These are phyloP conservation scores for Pythium brachiatum DNA, from an alignment of 352 stramenopile genomes.

Conservation along the genomic window DNA sequence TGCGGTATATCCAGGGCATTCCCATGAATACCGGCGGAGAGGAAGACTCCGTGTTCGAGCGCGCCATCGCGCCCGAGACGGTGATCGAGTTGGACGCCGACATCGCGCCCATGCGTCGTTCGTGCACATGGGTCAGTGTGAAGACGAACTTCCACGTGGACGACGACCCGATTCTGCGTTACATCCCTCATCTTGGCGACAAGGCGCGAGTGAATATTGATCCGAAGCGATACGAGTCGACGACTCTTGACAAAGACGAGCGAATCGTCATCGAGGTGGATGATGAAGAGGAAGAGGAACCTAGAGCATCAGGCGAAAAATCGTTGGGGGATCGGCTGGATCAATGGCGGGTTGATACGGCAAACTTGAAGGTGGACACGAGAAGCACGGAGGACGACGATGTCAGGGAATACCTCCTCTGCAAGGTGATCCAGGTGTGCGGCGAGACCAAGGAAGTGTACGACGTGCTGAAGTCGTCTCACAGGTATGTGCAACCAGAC, in stretches of 20 bases:
- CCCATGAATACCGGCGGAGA: neutral
- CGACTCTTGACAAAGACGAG: slow-evolving; percentile 55
- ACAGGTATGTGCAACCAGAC: slow-evolving; percentile 32
- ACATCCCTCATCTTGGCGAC: slow-evolving; percentile 90
- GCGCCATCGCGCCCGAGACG: slow-evolving; percentile 42
- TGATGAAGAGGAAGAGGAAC: slow-evolving; percentile 1
- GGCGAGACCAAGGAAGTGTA: slow-evolving; percentile 47
- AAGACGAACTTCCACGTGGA: slow-evolving; percentile 72
- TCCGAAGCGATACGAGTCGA: slow-evolving; percentile 54
- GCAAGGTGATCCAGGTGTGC: slow-evolving; percentile 46
- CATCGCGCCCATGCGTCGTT: slow-evolving; percentile 43
- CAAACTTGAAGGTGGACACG: slow-evolving; percentile 34
- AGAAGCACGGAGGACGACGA: slow-evolving; percentile 51
- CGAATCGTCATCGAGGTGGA: slow-evolving; percentile 36
- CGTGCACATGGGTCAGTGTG: slow-evolving; percentile 68
- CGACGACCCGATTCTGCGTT: slow-evolving; percentile 82
- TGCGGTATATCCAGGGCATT: slow-evolving; percentile 25
- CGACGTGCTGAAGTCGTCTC: slow-evolving; percentile 35
- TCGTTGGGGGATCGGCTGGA: slow-evolving; percentile 13
- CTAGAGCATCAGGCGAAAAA: slow-evolving; percentile 10
- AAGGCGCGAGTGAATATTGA: slow-evolving; percentile 50
- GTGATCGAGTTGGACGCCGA: slow-evolving; percentile 45
- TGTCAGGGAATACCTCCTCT: slow-evolving; percentile 56
- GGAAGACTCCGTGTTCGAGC: slow-evolving; percentile 16
- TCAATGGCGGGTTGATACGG: slow-evolving; percentile 8